Evolutionary conservation across 2,329 filamentous ascomycete species (phyloP).

Genomic region (Dactylonectria estremocensis): DNA sequence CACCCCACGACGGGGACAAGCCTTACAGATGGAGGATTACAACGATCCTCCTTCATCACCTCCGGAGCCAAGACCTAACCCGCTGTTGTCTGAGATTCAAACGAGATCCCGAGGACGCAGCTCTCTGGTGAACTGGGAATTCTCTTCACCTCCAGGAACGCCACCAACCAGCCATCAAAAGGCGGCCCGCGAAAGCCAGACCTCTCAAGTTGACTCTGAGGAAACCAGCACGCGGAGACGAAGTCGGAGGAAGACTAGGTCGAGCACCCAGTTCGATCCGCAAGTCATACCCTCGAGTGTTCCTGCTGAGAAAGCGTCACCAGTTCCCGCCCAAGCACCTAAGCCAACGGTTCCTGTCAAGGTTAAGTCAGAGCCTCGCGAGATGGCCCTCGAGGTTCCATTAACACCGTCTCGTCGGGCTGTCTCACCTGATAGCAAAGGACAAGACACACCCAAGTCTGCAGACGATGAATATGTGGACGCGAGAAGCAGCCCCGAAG

Average conservation of each 20-base stretch:
- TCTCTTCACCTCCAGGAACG: slow-evolving; percentile 72
- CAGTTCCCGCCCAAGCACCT: slow-evolving; percentile 17
- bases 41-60: slow-evolving; percentile 73
- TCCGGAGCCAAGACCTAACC: slow-evolving; percentile 68
- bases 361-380: slow-evolving; percentile 7
- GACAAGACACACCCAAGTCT: slow-evolving; percentile 58
- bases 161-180: slow-evolving; percentile 57
- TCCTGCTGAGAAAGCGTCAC: slow-evolving; percentile 37
- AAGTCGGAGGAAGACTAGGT: slow-evolving; percentile 36
- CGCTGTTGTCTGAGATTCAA: slow-evolving; percentile 67
- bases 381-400: slow-evolving; percentile 23
- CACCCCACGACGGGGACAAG: slow-evolving; percentile 71
- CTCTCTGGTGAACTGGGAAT: slow-evolving; percentile 63
- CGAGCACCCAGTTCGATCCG: slow-evolving; percentile 31
- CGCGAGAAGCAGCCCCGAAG: slow-evolving; percentile 61
- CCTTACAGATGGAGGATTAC: slow-evolving; percentile 64
- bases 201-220: slow-evolving; percentile 22
- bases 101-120: slow-evolving; percentile 59
- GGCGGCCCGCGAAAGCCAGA: slow-evolving; percentile 20
- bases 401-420: slow-evolving; percentile 33
- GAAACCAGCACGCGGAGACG: slow-evolving; percentile 31
- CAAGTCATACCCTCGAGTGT: slow-evolving; percentile 52
- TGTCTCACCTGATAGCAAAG: slow-evolving; percentile 38
- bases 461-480: slow-evolving; percentile 66
- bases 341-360: slow-evolving; percentile 22